phyloP scores from a whole-genome alignment of 106 monocot genomes.

The Platanthera guangdongensis region DNA sequence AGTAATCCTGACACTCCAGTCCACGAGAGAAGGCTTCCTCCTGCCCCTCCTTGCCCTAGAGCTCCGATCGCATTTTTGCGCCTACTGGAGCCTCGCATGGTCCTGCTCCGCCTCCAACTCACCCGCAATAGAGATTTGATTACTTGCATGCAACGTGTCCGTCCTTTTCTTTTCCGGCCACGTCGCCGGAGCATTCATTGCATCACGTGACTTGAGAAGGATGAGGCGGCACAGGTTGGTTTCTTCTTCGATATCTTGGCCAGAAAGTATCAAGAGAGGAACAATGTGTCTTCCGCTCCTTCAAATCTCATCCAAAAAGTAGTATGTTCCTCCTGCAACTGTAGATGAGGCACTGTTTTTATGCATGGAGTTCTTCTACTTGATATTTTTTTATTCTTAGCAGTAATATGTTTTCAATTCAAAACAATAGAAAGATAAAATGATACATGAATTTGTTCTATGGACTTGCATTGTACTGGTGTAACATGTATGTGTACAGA shows the following conservation, averaged over 20 bases:
- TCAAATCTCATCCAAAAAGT: neutral
- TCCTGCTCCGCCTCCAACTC: slow-evolving; percentile 77
- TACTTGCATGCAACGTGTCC: neutral
- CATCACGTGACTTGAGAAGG: slow-evolving; percentile 82
- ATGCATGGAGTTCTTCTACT: too few species aligned
- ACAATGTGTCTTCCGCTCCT: neutral
- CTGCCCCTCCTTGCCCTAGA: slow-evolving; percentile 84
- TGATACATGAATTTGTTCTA: too few species aligned
- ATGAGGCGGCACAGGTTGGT: slow-evolving; percentile 38
- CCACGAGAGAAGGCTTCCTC: slow-evolving; percentile 27
- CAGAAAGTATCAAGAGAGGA: slow-evolving; percentile 9
- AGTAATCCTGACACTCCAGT: slow-evolving; percentile 60
- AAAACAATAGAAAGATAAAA: too few species aligned
- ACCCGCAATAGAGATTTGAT: slow-evolving; percentile 52
- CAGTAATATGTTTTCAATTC: too few species aligned
- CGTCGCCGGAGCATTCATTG: slow-evolving; percentile 73
- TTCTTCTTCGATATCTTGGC: slow-evolving; percentile 62
- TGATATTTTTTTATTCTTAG: too few species aligned
- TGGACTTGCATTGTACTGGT: too few species aligned
- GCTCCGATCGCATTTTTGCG: slow-evolving; percentile 50
- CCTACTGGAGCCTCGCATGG: slow-evolving; percentile 75
- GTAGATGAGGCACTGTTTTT: neutral
- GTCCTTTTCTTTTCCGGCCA: slow-evolving; percentile 96
- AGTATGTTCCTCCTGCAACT: neutral
- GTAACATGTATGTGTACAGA: too few species aligned